A percentile compares a stretch with the other conserved stretches of the same genome.
These are phyloP conservation scores for Trebouxia sp. DNA, from an alignment of 139 green algal genomes.

Conservation along the genomic window DNA sequence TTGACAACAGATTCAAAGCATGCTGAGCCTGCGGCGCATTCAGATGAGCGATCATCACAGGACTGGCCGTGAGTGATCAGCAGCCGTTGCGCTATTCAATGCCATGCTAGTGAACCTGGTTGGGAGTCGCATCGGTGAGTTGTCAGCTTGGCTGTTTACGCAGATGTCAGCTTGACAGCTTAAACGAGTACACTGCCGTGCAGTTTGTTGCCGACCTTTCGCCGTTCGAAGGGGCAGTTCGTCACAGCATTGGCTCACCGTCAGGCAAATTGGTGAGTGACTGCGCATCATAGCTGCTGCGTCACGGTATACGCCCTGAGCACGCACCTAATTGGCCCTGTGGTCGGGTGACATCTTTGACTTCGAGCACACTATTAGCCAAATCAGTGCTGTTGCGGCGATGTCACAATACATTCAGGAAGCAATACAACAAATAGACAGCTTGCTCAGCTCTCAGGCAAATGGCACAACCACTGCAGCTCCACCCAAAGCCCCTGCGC, in stretches of 20 bases:
- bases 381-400: background rate
- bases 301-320: background rate
- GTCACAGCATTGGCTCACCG: background rate
- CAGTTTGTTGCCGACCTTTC: background rate
- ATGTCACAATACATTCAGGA: slow-evolving; percentile 22
- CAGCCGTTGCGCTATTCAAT: background rate
- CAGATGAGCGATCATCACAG: background rate
- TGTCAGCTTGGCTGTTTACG: background rate
- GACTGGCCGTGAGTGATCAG: background rate
- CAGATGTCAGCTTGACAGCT: background rate
- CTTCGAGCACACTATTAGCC: too few species aligned
- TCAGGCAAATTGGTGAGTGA: background rate
- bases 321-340: background rate
- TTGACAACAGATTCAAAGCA: background rate
- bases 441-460: background rate
- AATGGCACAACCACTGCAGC: background rate
- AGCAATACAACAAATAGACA: background rate
- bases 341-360: background rate
- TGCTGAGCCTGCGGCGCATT: background rate
- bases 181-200: background rate
- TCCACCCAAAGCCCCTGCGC: background rate
- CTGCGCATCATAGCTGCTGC: background rate
- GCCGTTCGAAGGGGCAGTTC: background rate
- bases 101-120: background rate
- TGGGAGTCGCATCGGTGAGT: background rate